Evolutionary conservation across 371 early-diverging fungal species (phyloP).

Genomic region (Lichtheimia ramosa): DNA sequence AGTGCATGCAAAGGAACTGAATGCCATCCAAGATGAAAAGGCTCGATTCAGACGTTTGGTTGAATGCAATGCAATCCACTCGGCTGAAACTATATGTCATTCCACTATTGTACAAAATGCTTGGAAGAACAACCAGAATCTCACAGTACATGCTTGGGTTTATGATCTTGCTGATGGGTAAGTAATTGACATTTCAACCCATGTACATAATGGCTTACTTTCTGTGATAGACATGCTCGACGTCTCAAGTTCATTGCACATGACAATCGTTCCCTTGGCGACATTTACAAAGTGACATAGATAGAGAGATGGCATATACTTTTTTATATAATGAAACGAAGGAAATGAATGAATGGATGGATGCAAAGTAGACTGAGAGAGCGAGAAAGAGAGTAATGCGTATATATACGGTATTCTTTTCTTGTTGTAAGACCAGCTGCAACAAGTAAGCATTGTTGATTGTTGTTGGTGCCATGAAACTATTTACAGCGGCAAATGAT

Average conservation of each 20-base stretch:
- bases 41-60: slow-evolving; percentile 54
- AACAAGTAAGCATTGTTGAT: too few relatives aligned
- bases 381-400: too few relatives aligned
- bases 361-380: too few relatives aligned
- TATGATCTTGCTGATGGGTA: slow-evolving; percentile 73
- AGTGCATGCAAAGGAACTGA: slow-evolving; percentile 55
- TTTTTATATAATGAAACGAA: too few relatives aligned
- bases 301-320: too few relatives aligned
- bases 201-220: background rate
- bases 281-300: slow-evolving; percentile 5
- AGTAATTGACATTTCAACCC: background rate
- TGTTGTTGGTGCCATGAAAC: too few relatives aligned
- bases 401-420: background rate
- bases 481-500: background rate
- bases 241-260: slow-evolving; percentile 17
- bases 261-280: slow-evolving; percentile 3
- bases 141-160: slow-evolving; percentile 84
- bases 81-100: slow-evolving; percentile 73
- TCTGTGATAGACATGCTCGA: background rate
- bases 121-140: slow-evolving; percentile 73
- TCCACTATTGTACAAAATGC: slow-evolving; percentile 83
- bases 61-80: slow-evolving; percentile 76
- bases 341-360: too few relatives aligned
- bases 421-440: too few relatives aligned
- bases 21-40: slow-evolving; percentile 35